Base-by-base conservation (phyloP, 2,329 filamentous ascomycete species). In the Exophiala aquamarina region DNA sequence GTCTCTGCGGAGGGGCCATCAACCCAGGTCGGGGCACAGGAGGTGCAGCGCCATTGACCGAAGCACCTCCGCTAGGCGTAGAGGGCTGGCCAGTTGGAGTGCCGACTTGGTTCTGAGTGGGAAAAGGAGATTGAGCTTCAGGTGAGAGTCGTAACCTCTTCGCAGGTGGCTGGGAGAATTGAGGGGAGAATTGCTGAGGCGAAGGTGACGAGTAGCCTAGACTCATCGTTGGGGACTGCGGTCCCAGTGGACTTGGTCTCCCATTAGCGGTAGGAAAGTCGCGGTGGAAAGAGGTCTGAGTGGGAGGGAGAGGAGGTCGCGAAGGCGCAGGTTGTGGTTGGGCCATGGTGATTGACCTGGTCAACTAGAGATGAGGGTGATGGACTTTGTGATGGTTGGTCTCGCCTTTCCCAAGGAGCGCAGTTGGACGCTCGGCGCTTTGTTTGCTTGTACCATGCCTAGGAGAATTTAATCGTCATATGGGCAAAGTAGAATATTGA, bases 111-210 rank as follows among this genome's bases (percentile, higher is more conserved):
- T 38, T 53, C 32, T 44, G 48, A 1, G 45, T 34, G 11, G 50
- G 83, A 57, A 84, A 83, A 20, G 68, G 75, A 41, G 86, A 83
- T n/a, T 76, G 70, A 26, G 83, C 79, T 47, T 83, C 83, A 41
- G 85, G 83, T 19, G 85, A 88, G 38, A 87, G 71, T 47, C 82
- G 84, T 64, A 79, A 84, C 64, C 87, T 80, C 71, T 93, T 92
- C 49, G 87, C 83, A 39, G 86, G 86, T 39, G 84, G 79, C 31
- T 60, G 57, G 29, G 41, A 42, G 43, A 44, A 57, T 32, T 54
- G 49, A 31, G 54, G 82, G 18, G 84, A 84, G 18, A 82, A 77
- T 28, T 78, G 76, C 39, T 76, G 76, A 47, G 80, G 83, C 21
- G 79, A 76, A 57, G 82, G 82, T 52, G 83, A 84, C 66, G 81